Evolutionary conservation across 2,329 filamentous ascomycete species (phyloP), one percentile per base, ranked within the genome.

Genomic region (Zopfia rhizophila): DNA sequence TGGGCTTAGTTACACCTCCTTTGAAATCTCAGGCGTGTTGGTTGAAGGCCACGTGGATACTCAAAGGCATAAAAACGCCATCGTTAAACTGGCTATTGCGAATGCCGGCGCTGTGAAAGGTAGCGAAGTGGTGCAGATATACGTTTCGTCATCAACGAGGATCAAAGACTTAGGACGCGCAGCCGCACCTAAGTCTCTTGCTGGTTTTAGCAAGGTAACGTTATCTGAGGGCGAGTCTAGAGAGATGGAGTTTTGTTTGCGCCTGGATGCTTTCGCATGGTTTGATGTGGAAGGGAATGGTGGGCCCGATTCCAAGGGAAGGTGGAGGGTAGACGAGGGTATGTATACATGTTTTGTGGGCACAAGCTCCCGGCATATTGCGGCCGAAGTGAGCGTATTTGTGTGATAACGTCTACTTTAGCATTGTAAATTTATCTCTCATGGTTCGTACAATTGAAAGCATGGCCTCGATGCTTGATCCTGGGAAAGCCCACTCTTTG

Each of bases 351-450:
- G 22, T 6, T 19, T 30, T 38, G 33, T 45, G 12, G 32, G 24
- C 22, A 45, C 32, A 16, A 45, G 41, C 25, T 45, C 41, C 12
- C 6, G 40, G 17, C n/a, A 36, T 16, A 44, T 36, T n/a, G 37
- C 13, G 14, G n/a, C 5, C 12, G 19, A n/a, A 5, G 18, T 32
- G 18, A 23, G 14, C 23, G 19, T 44, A n/a, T n/a, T n/a, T n/a
- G n/a, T n/a, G n/a, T n/a, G n/a, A n/a, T n/a, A n/a, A n/a, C n/a
- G n/a, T n/a, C n/a, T n/a, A n/a, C n/a, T n/a, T n/a, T n/a, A n/a
- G n/a, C n/a, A n/a, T n/a, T n/a, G n/a, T n/a, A n/a, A n/a, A n/a
- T n/a, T n/a, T n/a, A n/a, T n/a, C n/a, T n/a, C n/a, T n/a, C n/a
- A n/a, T n/a, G n/a, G n/a, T n/a, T n/a, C n/a, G n/a, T n/a, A n/a